Percentiles rank a stretch among this genome's conserved stretches.
phyloP scores from a whole-genome alignment of 2,329 filamentous ascomycete species.

The Fusarium cicatricum region DNA sequence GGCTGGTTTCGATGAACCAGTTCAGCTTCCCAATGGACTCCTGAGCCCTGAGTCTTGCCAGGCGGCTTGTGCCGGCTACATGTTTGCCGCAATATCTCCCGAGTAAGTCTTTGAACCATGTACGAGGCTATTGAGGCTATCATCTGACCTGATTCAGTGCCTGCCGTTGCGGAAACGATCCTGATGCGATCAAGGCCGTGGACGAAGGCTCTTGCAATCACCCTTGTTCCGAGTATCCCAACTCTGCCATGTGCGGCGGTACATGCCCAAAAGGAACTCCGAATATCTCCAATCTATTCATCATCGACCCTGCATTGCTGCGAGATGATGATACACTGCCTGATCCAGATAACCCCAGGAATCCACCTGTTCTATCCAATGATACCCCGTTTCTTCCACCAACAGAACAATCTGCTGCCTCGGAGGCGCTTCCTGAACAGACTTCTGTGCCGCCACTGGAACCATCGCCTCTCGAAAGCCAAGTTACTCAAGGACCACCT shows the following conservation, averaged over 20 bases:
- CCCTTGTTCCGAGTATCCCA: slow-evolving; percentile 41
- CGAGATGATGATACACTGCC: slow-evolving; percentile 9
- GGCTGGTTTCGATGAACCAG: slow-evolving; percentile 17
- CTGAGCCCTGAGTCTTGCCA: slow-evolving; percentile 34
- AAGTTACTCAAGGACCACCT: background rate
- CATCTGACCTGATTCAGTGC: slow-evolving; percentile 38
- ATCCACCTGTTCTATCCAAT: slow-evolving; percentile 2
- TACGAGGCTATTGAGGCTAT: rapidly evolving
- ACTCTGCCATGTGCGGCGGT: slow-evolving; percentile 47
- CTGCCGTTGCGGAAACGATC: slow-evolving; percentile 49
- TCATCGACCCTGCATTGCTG: slow-evolving; percentile 26
- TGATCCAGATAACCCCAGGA: slow-evolving; percentile 10
- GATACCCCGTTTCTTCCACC: background rate
- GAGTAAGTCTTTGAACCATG: slow-evolving; percentile 35
- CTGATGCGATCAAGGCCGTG: slow-evolving; percentile 38
- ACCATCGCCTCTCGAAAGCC: background rate
- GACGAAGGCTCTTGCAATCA: slow-evolving; percentile 46
- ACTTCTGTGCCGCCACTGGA: background rate
- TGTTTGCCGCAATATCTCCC: slow-evolving; percentile 41
- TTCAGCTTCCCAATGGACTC: slow-evolving; percentile 22
- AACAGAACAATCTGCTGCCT: slow-evolving; percentile 13
- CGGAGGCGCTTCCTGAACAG: slow-evolving; percentile 3
- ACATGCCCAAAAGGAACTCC: slow-evolving; percentile 40
- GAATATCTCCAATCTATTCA: slow-evolving; percentile 47
- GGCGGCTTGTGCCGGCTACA: slow-evolving; percentile 28